phyloP scores from a whole-genome alignment of 2,329 filamentous ascomycete genomes.

The Cladosporium sp. region DNA sequence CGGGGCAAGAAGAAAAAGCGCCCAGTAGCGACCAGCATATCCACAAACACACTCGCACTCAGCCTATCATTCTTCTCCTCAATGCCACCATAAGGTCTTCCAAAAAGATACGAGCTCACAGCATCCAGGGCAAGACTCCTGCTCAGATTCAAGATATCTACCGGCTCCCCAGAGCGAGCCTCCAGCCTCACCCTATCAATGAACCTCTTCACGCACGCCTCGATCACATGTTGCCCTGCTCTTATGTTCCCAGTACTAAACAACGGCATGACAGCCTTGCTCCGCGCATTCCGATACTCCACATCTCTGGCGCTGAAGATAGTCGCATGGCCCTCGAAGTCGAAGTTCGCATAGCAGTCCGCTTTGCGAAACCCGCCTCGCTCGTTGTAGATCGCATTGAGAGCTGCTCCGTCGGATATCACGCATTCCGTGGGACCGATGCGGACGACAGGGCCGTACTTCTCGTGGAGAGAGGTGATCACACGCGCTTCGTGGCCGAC shows the following conservation, averaged over 20 bases:
- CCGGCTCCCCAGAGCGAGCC: conserved; percentile 24
- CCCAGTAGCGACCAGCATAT: conserved; percentile 52
- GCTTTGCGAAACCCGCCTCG: conserved; percentile 21
- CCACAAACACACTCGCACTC: conserved; percentile 48
- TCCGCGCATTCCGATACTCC: conserved; percentile 40
- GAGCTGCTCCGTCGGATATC: conserved; percentile 65
- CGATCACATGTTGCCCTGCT: conserved; percentile 36
- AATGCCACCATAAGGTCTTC: conserved; percentile 47
- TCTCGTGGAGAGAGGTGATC: conserved; percentile 53
- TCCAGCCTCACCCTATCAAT: conserved; percentile 38
- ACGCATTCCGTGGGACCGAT: conserved; percentile 73
- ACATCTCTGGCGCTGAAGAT: conserved; percentile 40
- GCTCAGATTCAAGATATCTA: conserved; percentile 49
- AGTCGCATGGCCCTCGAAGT: conserved; percentile 21
- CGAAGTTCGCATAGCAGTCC: conserved; percentile 19
- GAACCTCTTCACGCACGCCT: conserved; percentile 41
- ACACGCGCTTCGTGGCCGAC: conserved; percentile 24
- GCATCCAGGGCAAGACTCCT: conserved; percentile 52
- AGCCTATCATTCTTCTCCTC: conserved; percentile 35
- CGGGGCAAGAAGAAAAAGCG: conserved; percentile 52
- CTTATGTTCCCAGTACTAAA: conserved; percentile 48
- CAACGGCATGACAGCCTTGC: conserved; percentile 48
- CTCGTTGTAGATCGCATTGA: conserved; percentile 52
- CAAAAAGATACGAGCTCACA: conserved; percentile 52
- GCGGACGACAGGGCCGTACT: conserved; percentile 65